A percentile compares a stretch with the other conserved stretches of the same genome.
Conservation (phyloP, 2,329 filamentous ascomycete species). For the Dactylellina parvicollis region DNA sequence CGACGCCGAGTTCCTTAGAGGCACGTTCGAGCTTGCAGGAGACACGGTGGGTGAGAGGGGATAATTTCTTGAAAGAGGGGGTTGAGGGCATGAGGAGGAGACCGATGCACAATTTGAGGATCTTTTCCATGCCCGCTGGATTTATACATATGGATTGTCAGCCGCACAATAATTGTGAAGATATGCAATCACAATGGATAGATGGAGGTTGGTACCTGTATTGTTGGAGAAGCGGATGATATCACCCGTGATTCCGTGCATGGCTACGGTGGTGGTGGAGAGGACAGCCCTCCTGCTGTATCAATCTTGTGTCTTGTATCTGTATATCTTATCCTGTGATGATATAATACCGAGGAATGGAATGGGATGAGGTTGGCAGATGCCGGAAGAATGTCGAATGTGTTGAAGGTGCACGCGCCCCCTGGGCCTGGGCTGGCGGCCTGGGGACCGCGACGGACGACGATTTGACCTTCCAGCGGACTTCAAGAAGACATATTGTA, state of each 20-base stretch:
- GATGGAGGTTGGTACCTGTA: conserved; percentile 27
- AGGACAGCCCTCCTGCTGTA: conserved; percentile 19
- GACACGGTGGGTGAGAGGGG: conserved; percentile 15
- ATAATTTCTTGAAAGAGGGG: conserved; percentile 8
- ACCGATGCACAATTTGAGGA: conserved; percentile 49
- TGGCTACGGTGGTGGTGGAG: conserved; percentile 15
- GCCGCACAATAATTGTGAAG: neutral
- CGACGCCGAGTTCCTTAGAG: conserved; percentile 36
- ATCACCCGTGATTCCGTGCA: conserved; percentile 47
- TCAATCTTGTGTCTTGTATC: neutral
- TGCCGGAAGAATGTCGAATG: neutral
- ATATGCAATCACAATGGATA: neutral
- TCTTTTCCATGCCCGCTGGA: conserved; percentile 52
- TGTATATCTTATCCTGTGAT: too few relatives aligned
- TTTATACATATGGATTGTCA: neutral
- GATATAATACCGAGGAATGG: too few relatives aligned
- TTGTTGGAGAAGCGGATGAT: conserved; percentile 54
- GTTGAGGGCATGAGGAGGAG: conserved; percentile 40
- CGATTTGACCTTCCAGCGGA: too few relatives aligned
- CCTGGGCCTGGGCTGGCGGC: neutral
- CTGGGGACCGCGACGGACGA: conserved; percentile 11
- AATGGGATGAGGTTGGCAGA: neutral
- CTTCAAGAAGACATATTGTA: too few relatives aligned
- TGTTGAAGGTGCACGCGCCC: neutral
- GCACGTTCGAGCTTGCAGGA: conserved; percentile 30